Evolutionary conservation across 768 basidiomycete species (phyloP).

Genomic region (Boletus pseudopeckii): DNA sequence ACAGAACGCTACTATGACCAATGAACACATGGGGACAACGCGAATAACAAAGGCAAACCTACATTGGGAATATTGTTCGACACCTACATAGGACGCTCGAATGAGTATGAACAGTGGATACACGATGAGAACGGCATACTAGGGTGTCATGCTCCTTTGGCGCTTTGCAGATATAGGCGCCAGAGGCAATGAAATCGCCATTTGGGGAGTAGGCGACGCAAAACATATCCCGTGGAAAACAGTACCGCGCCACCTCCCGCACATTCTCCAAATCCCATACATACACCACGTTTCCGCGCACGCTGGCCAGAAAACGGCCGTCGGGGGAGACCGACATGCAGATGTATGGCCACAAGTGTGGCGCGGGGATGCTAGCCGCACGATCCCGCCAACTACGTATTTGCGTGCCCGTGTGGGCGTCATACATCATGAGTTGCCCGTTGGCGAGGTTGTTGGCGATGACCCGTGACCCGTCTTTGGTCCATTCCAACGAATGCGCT

Average conservation of each 20-base stretch:
- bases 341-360: constrained; percentile 22
- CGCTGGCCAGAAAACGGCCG: constrained; percentile 18
- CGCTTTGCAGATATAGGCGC: constrained; percentile 14
- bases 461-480: constrained; percentile 18
- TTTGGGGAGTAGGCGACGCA: constrained; percentile 24
- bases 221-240: constrained; percentile 22
- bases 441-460: constrained; percentile 23
- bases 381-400: constrained; percentile 23
- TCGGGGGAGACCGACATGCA: constrained; percentile 22
- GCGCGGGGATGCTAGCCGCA: background rate
- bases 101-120: background rate
- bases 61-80: constrained; percentile 5
- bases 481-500: constrained; percentile 24
- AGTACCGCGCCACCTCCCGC: constrained; percentile 17
- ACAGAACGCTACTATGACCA: background rate
- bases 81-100: background rate
- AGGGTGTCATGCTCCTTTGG: constrained; percentile 4
- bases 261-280: constrained; percentile 18
- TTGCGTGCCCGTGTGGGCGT: constrained; percentile 14
- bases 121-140: constrained; percentile 3
- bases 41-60: background rate
- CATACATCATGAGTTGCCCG: constrained; percentile 25
- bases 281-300: constrained; percentile 15
- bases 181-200: constrained; percentile 18
- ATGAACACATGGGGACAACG: background rate